phyloP scores from a whole-genome alignment of 108 stramenopile genomes.

The Stephanodiscus minutulus region DNA sequence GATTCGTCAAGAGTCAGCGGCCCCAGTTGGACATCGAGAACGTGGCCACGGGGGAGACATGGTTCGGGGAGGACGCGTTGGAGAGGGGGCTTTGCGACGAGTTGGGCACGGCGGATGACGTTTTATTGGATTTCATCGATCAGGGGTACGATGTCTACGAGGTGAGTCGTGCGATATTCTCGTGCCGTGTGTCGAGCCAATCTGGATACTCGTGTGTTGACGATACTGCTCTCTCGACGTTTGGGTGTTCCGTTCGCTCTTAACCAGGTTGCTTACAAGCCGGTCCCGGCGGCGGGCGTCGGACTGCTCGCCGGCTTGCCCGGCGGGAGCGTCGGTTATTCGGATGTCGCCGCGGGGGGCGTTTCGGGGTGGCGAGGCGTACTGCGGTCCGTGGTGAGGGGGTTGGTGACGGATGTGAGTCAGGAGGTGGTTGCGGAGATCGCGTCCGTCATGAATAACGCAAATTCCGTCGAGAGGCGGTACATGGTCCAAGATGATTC shows the following conservation, averaged over 20 bases:
- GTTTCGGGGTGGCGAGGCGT: slow-evolving; percentile 46
- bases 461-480: slow-evolving; percentile 38
- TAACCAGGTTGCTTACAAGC: slow-evolving; percentile 22
- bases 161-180: slow-evolving; percentile 32
- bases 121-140: slow-evolving; percentile 74
- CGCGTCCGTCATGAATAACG: slow-evolving; percentile 11
- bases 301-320: slow-evolving; percentile 28
- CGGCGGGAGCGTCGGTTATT: neutral
- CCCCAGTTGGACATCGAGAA: slow-evolving; percentile 85
- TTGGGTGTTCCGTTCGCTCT: neutral
- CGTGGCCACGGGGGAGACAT: slow-evolving; percentile 94
- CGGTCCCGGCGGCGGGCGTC: slow-evolving; percentile 21
- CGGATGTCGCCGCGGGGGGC: neutral
- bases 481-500: slow-evolving; percentile 62
- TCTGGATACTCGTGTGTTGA: slow-evolving; percentile 25
- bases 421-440: slow-evolving; percentile 53
- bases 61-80: slow-evolving; percentile 90
- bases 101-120: slow-evolving; percentile 83
- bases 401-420: slow-evolving; percentile 52
- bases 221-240: slow-evolving; percentile 10
- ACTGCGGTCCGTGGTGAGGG: slow-evolving; percentile 40
- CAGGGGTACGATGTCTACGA: slow-evolving; percentile 78
- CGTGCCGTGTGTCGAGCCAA: neutral
- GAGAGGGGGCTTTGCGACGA: slow-evolving; percentile 88
- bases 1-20: slow-evolving; percentile 79